phyloP scores from a whole-genome alignment of 2,329 filamentous ascomycete species.

The Plenodomus tracheiphilus region DNA sequence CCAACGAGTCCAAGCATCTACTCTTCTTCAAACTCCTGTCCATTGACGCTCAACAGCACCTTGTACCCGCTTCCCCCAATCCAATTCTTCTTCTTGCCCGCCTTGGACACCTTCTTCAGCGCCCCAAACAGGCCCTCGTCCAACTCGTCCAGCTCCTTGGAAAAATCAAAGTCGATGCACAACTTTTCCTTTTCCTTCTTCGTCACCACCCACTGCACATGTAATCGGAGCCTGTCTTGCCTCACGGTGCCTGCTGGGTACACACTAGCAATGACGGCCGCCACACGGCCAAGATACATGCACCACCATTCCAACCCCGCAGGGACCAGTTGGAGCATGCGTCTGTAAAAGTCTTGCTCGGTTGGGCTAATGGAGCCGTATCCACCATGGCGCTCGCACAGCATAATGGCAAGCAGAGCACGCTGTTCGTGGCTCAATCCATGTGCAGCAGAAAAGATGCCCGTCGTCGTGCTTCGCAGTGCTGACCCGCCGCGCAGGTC shows the following conservation, averaged over 20 bases:
- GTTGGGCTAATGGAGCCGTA: constrained; percentile 57
- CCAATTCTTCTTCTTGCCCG: constrained; percentile 48
- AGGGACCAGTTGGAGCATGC: constrained; percentile 58
- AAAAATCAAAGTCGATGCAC: constrained; percentile 33
- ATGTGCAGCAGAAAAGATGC: constrained; percentile 68
- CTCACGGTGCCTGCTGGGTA: constrained; percentile 62
- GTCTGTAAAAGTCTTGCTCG: constrained; percentile 59
- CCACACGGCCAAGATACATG: constrained; percentile 64
- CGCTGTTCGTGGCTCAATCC: constrained; percentile 74
- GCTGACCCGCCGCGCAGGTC: constrained; percentile 63
- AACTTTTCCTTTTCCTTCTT: constrained; percentile 37
- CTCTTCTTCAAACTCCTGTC: too few relatives aligned
- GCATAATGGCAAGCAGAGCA: constrained; percentile 69
- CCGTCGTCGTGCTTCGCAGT: constrained; percentile 71
- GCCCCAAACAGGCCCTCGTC: constrained; percentile 39
- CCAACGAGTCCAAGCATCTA: too few relatives aligned
- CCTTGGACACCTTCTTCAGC: constrained; percentile 38
- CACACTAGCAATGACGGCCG: constrained; percentile 59
- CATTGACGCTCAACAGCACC: constrained; percentile 34
- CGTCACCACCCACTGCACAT: constrained; percentile 25
- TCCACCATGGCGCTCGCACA: constrained; percentile 75
- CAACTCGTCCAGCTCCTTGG: constrained; percentile 28
- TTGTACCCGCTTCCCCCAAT: constrained; percentile 32
- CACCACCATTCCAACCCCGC: constrained; percentile 66
- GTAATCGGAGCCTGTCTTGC: constrained; percentile 40